Percentiles rank a stretch among this genome's conserved stretches.
phyloP scores from a whole-genome alignment of 2,329 filamentous ascomycete species.

The Exophiala xenobiotica region DNA sequence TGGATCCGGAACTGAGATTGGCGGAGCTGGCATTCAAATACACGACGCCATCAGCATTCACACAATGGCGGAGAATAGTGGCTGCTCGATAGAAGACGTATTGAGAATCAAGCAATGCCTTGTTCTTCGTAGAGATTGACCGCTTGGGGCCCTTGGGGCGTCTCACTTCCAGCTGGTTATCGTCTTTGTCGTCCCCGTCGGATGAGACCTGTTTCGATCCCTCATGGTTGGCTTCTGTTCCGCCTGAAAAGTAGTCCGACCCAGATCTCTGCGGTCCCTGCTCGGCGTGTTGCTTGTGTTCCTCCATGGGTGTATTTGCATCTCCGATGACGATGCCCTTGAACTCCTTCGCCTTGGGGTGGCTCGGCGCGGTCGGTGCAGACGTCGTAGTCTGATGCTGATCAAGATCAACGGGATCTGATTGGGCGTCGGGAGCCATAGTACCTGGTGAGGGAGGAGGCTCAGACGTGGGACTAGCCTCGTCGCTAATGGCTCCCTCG shows the following conservation, averaged over 20 bases:
- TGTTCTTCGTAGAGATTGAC: slow-evolving; percentile 1
- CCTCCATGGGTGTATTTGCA: slow-evolving; percentile 4
- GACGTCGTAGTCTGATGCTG: too few species aligned
- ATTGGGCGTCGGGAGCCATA: not conserved
- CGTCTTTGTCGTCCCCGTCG: not conserved
- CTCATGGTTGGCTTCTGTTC: not conserved
- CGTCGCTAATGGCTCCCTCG: slow-evolving; percentile 39
- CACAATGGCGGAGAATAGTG: slow-evolving; percentile 43
- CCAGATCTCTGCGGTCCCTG: not conserved
- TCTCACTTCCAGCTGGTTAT: not conserved
- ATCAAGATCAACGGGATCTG: not conserved
- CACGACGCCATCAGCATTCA: slow-evolving; percentile 43
- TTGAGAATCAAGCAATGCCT: slow-evolving; percentile 7
- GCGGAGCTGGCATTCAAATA: slow-evolving; percentile 34
- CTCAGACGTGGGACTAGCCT: not conserved
- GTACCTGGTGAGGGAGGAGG: not conserved
- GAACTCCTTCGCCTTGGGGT: slow-evolving; percentile 1
- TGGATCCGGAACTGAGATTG: slow-evolving; percentile 22
- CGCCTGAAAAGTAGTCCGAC: not conserved
- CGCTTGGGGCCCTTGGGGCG: not conserved
- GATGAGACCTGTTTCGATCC: not conserved
- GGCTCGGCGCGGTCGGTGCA: not conserved
- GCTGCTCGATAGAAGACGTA: slow-evolving; percentile 47
- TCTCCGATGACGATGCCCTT: slow-evolving; percentile 12
- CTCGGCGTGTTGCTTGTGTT: not conserved